A percentile compares a stretch with the other conserved stretches of the same genome.
Evolutionary conservation across 2,329 filamentous ascomycete species (phyloP).

Genomic region (Clonostachys chloroleuca): DNA sequence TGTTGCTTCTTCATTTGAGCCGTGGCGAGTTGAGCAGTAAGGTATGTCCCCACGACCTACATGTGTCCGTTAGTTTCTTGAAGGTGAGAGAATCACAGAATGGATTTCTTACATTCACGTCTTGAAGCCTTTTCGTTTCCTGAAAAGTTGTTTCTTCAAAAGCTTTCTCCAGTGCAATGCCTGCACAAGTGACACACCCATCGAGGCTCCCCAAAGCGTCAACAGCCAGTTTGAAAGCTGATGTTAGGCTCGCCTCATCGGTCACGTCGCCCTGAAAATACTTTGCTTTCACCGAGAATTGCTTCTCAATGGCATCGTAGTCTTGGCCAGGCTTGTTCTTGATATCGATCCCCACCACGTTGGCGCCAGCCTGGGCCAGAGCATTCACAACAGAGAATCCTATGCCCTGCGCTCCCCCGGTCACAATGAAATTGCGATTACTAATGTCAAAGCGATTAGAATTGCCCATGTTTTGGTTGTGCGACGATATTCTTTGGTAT

Average conservation of each 20-base stretch:
- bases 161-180: conserved; percentile 34
- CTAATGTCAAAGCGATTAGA: too few relatives aligned
- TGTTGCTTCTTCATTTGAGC: conserved; percentile 44
- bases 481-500: too few relatives aligned
- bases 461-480: too few relatives aligned
- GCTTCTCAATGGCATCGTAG: background rate
- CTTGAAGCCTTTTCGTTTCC: conserved; percentile 29
- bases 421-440: conserved; percentile 1
- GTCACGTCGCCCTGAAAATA: conserved; percentile 24
- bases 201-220: conserved; percentile 15
- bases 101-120: conserved; percentile 27
- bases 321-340: conserved; percentile 18
- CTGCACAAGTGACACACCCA: conserved; percentile 24
- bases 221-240: conserved; percentile 13
- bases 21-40: conserved; percentile 61
- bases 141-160: conserved; percentile 36
- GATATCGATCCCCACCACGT: conserved; percentile 27
- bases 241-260: conserved; percentile 15
- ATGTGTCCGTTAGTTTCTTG: background rate
- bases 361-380: conserved; percentile 31
- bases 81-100: background rate
- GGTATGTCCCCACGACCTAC: conserved; percentile 55
- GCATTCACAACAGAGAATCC: conserved; percentile 27
- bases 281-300: conserved; percentile 13
- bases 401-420: conserved; percentile 14